These are phyloP conservation scores for Macrotyloma uniflorum DNA, from an alignment of 306 rosid species.

Conservation along the genomic window DNA sequence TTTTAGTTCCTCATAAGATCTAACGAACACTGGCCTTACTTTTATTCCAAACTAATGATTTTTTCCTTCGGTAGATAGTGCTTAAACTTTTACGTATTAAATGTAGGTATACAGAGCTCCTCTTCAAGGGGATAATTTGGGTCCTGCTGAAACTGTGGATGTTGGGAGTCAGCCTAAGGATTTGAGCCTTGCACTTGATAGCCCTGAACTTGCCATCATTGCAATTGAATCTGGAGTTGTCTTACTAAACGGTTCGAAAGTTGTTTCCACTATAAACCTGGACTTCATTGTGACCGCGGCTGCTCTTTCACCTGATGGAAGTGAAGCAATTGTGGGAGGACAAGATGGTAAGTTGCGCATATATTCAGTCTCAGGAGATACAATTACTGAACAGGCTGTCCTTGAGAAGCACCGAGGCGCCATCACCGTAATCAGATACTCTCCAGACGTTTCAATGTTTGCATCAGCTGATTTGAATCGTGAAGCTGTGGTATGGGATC, in stretches of 20 bases:
- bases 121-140: conserved; percentile 65
- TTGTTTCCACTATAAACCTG: conserved; percentile 69
- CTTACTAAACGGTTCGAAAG: conserved; percentile 66
- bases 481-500: conserved; percentile 96
- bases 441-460: conserved; percentile 93
- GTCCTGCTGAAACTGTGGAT: conserved; percentile 76
- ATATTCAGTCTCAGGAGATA: conserved; percentile 75
- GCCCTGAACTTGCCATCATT: conserved; percentile 76
- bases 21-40: neutral
- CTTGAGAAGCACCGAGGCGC: conserved; percentile 98
- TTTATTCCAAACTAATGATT: conserved; percentile 13
- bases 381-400: conserved; percentile 67
- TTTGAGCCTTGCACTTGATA: conserved; percentile 68
- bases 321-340: conserved; percentile 89
- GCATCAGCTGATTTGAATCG: conserved; percentile 97
- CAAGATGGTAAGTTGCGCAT: conserved; percentile 89
- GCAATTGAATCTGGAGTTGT: conserved; percentile 86
- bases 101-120: conserved; percentile 86
- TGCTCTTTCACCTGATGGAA: conserved; percentile 85
- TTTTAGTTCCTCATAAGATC: conserved; percentile 24
- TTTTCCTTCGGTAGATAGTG: conserved; percentile 14
- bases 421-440: conserved; percentile 76
- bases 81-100: conserved; percentile 7
- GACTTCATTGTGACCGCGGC: conserved; percentile 78
- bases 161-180: conserved; percentile 96